These are phyloP conservation scores for Larix sibirica DNA, from an alignment of 83 land plant genomes.

Conservation along the genomic window DNA sequence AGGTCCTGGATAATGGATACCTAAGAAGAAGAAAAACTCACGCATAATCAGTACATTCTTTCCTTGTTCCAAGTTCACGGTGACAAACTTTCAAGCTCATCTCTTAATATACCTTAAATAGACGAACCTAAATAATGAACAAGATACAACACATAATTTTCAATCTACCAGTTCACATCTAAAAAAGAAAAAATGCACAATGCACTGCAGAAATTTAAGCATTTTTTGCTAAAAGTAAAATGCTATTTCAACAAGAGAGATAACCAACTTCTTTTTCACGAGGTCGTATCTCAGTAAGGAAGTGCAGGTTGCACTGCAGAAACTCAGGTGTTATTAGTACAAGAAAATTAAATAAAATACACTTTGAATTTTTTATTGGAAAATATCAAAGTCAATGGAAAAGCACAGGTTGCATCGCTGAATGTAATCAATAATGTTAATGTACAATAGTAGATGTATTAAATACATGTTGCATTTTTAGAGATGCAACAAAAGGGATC, in stretches of 20 bases:
- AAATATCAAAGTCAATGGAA: neutral
- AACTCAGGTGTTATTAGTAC: neutral
- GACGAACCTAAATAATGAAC: neutral
- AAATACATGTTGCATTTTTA: slow-evolving; percentile 9
- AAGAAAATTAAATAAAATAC: neutral
- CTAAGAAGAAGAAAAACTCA: neutral
- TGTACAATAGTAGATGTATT: slow-evolving; percentile 13
- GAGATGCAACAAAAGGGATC: neutral
- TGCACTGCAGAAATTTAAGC: neutral
- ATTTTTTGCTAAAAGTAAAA: neutral
- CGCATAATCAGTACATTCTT: neutral
- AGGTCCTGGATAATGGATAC: neutral
- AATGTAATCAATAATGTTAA: slow-evolving; percentile 13
- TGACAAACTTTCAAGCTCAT: neutral
- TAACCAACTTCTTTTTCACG: neutral
- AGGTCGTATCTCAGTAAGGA: neutral
- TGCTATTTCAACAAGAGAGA: neutral
- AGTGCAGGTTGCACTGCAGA: slow-evolving; percentile 10
- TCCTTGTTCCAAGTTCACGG: neutral
- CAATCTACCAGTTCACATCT: neutral
- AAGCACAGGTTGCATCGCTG: slow-evolving; percentile 10
- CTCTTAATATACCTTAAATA: neutral
- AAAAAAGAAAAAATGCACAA: neutral
- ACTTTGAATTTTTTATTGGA: neutral
- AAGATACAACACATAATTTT: neutral